Base-by-base conservation (phyloP, 805 yeast species). In the Ogataea haglerorum region DNA sequence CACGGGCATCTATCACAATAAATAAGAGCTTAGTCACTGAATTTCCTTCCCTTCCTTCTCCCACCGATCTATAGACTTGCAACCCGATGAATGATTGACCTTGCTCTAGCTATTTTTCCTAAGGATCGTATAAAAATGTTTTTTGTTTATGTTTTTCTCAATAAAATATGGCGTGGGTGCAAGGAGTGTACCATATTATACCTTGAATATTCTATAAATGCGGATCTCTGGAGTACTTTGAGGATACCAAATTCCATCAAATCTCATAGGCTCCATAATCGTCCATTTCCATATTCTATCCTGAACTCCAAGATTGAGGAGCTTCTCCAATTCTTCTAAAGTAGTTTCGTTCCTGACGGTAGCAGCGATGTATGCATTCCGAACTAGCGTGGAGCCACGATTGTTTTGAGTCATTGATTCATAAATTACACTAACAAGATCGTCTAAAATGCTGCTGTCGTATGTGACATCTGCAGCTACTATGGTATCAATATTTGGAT, bases 391-490 rank as follows among this genome's bases (percentile, higher is more conserved):
- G 23, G 15, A 18, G 49, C 6, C 30, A 4, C 21, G 18, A 15
- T 45, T 41, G 16, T 51, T 50, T 30, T 51, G 26, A 4, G 51
- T 34, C 58, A 61, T 56, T 7, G 70, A 62, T 28, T 64, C 68
- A n/a, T 55, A 47, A 2, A 85, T 54, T 9, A 81, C 73, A 4
- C 54, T 45, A n/a, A 78, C 70, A 29, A 90, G 67, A 17, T 63
- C 63, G 0, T 80, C 78, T 15, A 87, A 69, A 3, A 79, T 68
- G 3, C 73, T 64, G 2, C 78, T 57, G 54, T 90, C 97, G 60
- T 85, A 90, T 0, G 96, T 87, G 10, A 90, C 87, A 60, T 90
- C 98, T 0, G 96, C 93, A 0, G 90, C 96, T 3, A 87, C 54
- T 0, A 88, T 64, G 1, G 80, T 59, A 51, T 81, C 79, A 3